Conservation (phyloP, 2,329 filamentous ascomycete genomes). For the Xylariaceae sp. region DNA sequence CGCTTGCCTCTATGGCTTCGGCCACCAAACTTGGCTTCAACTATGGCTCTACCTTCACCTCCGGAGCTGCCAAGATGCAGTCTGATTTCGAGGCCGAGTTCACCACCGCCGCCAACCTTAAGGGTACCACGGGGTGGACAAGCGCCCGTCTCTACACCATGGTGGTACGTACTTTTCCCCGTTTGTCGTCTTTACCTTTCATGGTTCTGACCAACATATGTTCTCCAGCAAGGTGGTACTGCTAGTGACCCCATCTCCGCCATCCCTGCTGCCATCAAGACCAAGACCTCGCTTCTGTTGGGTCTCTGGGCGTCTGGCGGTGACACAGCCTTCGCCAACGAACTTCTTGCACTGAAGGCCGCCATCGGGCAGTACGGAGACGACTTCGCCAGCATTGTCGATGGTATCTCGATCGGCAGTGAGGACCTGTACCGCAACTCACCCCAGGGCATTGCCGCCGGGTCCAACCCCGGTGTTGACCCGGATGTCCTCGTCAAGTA, state of each 20-base stretch:
- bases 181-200: background rate
- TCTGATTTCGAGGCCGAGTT: conserved; percentile 75
- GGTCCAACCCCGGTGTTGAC: conserved; percentile 67
- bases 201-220: background rate
- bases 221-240: conserved; percentile 66
- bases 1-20: conserved; percentile 48
- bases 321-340: conserved; percentile 68
- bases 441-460: conserved; percentile 68
- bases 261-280: conserved; percentile 80
- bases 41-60: conserved; percentile 69
- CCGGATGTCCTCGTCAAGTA: conserved; percentile 71
- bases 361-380: conserved; percentile 74
- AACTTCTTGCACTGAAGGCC: conserved; percentile 73
- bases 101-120: conserved; percentile 67
- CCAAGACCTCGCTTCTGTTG: conserved; percentile 79
- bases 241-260: conserved; percentile 54
- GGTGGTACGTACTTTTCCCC: conserved; percentile 53
- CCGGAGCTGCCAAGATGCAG: conserved; percentile 65
- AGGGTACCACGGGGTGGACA: conserved; percentile 70
- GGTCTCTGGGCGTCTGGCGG: conserved; percentile 84
- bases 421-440: conserved; percentile 88
- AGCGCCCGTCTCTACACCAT: conserved; percentile 79
- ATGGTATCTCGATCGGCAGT: conserved; percentile 83
- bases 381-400: conserved; percentile 69
- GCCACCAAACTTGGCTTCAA: conserved; percentile 71